Base-by-base conservation (phyloP, 306 rosid species). In the Crataegus laevigata region DNA sequence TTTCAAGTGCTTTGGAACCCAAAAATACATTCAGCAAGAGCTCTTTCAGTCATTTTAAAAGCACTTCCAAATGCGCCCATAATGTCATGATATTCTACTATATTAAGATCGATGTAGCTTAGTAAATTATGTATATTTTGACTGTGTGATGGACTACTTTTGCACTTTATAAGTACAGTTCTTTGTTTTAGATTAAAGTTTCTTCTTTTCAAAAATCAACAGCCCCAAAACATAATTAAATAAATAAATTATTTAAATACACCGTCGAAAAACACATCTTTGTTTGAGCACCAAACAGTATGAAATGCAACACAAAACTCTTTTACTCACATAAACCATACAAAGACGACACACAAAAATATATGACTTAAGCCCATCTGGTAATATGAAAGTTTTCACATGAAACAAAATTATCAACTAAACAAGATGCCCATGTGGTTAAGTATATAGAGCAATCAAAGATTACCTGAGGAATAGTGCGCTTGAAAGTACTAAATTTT, bases 401-500 rank as follows among this genome's bases (percentile, higher is more conserved):
- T 32, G 25, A 32, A 32, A 65, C 25, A 34, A 65, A 21, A 19
- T 19, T 34, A 65, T 65, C 47, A 34, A 65, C 45, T 10, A 34
- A 65, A 65, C 26, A 34, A 21, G 69, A 18, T 26, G 22, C 21
- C 26, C 15, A 10, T 21, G 26, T 19, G 26, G 47, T 52, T 26
- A 22, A 76, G 79, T 19, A 77, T 12, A 12, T 34, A 61, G 61
- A 61, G 34, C 59, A 73, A 32, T 45, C 34, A 51, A 42, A 54
- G 76, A 70, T 61, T 84, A 96, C 99, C 99, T 92, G 99, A 42
- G 99, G 99, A 75, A 96, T 96, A 29, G 96, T 90, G 32, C 90
- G 92, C 86, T 92, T 92, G 85, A 96, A 96, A 76, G 98, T 92
- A 89, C 93, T 89, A 78, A 96, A 92, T 70, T 96, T 96, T 77